Conservation (phyloP, 805 yeast species). For the Candida maris region DNA sequence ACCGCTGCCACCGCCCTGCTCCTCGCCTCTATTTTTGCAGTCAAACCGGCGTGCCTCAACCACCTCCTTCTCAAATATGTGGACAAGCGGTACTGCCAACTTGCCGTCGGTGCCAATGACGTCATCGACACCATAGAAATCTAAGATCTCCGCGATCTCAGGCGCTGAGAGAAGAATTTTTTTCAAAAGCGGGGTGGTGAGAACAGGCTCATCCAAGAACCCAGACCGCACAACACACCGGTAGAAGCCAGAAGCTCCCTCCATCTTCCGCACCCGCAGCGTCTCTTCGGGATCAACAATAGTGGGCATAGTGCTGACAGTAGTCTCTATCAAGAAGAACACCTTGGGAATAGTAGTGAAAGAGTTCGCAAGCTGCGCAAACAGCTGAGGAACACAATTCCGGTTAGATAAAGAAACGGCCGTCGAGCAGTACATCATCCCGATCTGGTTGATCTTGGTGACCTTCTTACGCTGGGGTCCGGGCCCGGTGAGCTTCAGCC, state of each 20-base stretch:
- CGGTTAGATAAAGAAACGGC: constrained; percentile 38
- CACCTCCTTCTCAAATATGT: constrained; percentile 25
- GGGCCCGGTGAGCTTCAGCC: neutral
- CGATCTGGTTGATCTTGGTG: constrained; percentile 35
- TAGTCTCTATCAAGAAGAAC: constrained; percentile 41
- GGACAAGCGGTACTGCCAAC: constrained; percentile 22
- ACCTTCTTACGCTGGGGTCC: constrained; percentile 10
- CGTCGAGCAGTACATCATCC: constrained; percentile 39
- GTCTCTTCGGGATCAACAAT: constrained; percentile 37
- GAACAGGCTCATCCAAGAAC: constrained; percentile 38
- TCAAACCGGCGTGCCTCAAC: constrained; percentile 7
- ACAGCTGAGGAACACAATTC: constrained; percentile 43
- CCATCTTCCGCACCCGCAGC: constrained; percentile 37
- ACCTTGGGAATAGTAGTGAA: constrained; percentile 43
- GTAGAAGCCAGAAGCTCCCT: constrained; percentile 41
- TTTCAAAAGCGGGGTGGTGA: constrained; percentile 20
- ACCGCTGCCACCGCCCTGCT: neutral
- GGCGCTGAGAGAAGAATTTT: constrained; percentile 17
- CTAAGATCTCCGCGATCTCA: constrained; percentile 9
- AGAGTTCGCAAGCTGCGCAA: constrained; percentile 34
- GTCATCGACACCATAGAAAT: constrained; percentile 8
- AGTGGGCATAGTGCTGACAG: constrained; percentile 41
- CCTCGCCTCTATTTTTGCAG: neutral
- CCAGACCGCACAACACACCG: constrained; percentile 48
- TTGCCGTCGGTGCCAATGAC: constrained; percentile 6